Conservation (phyloP, 164 flowering plant species). For the Nelumbo lutea region DNA sequence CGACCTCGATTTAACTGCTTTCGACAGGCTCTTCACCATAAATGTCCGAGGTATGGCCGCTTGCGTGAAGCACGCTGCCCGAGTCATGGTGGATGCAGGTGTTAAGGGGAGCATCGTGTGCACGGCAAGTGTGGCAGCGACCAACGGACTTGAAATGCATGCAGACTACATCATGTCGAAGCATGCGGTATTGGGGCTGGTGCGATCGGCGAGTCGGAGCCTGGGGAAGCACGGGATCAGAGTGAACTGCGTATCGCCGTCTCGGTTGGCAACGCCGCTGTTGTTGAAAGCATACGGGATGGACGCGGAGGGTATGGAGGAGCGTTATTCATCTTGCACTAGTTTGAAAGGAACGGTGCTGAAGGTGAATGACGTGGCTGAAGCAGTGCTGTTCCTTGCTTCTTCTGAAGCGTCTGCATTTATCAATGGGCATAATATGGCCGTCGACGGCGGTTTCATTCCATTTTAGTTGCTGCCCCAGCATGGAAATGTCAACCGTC, state of each 20-base stretch:
- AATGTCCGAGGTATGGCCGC: constrained; percentile 42
- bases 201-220: constrained; percentile 30
- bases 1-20: constrained; percentile 25
- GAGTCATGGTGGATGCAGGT: constrained; percentile 40
- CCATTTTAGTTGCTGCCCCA: too few species aligned
- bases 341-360: constrained; percentile 25
- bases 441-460: constrained; percentile 37
- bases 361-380: constrained; percentile 37
- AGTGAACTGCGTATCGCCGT: constrained; percentile 52
- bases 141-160: background rate
- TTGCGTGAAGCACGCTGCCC: constrained; percentile 51
- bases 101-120: constrained; percentile 41
- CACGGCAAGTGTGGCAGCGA: constrained; percentile 37
- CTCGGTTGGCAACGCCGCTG: constrained; percentile 33
- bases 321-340: background rate
- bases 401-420: constrained; percentile 33
- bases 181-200: constrained; percentile 50
- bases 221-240: constrained; percentile 42
- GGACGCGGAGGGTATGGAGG: constrained; percentile 24
- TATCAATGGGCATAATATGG: constrained; percentile 38
- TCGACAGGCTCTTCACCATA: constrained; percentile 22
- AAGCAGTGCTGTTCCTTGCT: constrained; percentile 50
- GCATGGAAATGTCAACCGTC: too few species aligned
- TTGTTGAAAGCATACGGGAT: background rate
- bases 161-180: constrained; percentile 44